Conservation (phyloP, 2,329 filamentous ascomycete genomes). For the Paraphoma sp. region DNA sequence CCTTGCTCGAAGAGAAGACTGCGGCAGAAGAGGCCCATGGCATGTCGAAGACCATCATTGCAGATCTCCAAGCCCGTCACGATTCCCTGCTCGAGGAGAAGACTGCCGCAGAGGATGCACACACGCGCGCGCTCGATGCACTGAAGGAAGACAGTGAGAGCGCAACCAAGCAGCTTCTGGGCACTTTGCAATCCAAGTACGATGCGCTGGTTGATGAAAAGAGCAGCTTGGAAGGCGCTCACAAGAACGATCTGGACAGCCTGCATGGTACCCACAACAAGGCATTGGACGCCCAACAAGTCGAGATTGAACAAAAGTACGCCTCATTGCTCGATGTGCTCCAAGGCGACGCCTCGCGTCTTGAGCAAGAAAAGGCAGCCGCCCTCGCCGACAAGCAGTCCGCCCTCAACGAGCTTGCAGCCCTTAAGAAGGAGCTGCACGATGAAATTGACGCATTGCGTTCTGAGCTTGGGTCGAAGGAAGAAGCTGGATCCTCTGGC, state of each 20-base stretch:
- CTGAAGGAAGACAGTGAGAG: slow-evolving; percentile 35
- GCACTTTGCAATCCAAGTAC: slow-evolving; percentile 22
- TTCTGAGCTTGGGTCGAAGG: slow-evolving; percentile 22
- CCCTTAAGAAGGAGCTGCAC: slow-evolving; percentile 29
- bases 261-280: slow-evolving; percentile 31
- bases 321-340: slow-evolving; percentile 36
- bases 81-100: slow-evolving; percentile 37
- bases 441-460: slow-evolving; percentile 28
- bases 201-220: slow-evolving; percentile 27
- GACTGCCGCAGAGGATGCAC: slow-evolving; percentile 31
- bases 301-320: slow-evolving; percentile 41
- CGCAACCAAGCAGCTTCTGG: slow-evolving; percentile 18
- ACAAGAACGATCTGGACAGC: slow-evolving; percentile 26
- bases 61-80: slow-evolving; percentile 24
- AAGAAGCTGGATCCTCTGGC: slow-evolving; percentile 21
- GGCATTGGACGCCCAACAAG: slow-evolving; percentile 30
- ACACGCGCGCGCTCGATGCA: slow-evolving; percentile 29
- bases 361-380: slow-evolving; percentile 37
- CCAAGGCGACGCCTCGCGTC: slow-evolving; percentile 28
- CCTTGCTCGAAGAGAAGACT: slow-evolving; percentile 26
- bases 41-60: slow-evolving; percentile 16
- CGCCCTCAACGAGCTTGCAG: slow-evolving; percentile 31
- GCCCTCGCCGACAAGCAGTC: slow-evolving; percentile 30
- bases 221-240: slow-evolving; percentile 14
- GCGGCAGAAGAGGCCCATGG: slow-evolving; percentile 14